A percentile compares a stretch with the other conserved stretches of the same genome.
Evolutionary conservation across 2,329 filamentous ascomycete species (phyloP).

Genomic region (Neonectria faginata): DNA sequence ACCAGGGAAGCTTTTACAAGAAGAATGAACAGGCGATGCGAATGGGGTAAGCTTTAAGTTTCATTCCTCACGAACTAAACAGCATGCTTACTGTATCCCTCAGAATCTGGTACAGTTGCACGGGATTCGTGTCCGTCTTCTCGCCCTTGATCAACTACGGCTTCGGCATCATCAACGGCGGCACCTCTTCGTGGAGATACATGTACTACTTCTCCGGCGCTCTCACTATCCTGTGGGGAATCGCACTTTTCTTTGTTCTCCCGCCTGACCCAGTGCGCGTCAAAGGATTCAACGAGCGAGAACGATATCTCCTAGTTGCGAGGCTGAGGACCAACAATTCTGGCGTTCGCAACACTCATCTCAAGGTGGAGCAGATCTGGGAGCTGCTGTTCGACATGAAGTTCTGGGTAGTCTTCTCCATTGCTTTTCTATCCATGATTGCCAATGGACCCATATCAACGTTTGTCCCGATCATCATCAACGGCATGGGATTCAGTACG

Average conservation of each 20-base stretch:
- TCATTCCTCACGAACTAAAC: rapidly evolving
- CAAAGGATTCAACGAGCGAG: constrained; percentile 41
- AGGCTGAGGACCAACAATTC: constrained; percentile 51
- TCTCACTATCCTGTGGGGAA: constrained; percentile 55
- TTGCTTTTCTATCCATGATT: constrained; percentile 53
- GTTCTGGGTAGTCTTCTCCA: constrained; percentile 56
- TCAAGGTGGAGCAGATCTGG: constrained; percentile 56
- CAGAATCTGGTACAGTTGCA: constrained; percentile 56
- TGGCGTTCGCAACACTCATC: constrained; percentile 56
- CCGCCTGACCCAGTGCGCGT: constrained; percentile 56
- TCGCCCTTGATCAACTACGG: constrained; percentile 62
- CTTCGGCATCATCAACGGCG: constrained; percentile 56
- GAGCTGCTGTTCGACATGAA: constrained; percentile 51
- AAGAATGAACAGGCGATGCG: constrained; percentile 55
- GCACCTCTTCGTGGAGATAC: constrained; percentile 47
- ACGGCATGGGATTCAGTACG: constrained; percentile 56
- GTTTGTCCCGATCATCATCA: constrained; percentile 59
- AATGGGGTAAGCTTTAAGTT: constrained; percentile 42
- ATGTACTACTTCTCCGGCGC: constrained; percentile 47
- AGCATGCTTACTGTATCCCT: background rate
- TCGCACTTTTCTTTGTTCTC: constrained; percentile 53
- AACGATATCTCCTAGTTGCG: constrained; percentile 46
- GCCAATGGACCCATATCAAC: constrained; percentile 59
- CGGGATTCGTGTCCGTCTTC: constrained; percentile 58
- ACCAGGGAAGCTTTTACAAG: constrained; percentile 53